Evolutionary conservation across 352 stramenopile genomes (phyloP).

Genomic region (Phytophthora boehmeriae): DNA sequence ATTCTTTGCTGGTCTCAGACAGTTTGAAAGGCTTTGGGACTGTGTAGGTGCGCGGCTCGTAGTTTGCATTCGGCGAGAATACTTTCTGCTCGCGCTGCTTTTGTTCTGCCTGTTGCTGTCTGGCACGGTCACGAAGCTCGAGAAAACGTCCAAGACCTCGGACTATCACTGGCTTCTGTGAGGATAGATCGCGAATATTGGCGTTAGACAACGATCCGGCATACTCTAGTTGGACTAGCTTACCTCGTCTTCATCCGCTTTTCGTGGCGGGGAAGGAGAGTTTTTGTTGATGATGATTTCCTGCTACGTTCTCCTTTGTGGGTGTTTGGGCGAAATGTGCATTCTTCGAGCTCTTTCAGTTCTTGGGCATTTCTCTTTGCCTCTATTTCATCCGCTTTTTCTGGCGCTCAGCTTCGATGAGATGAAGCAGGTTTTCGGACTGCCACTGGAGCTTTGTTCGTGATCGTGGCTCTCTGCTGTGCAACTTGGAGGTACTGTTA

Average conservation of each 20-base stretch:
- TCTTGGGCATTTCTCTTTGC: conserved; percentile 62
- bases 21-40: conserved; percentile 80
- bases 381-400: conserved; percentile 66
- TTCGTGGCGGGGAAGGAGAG: conserved; percentile 20
- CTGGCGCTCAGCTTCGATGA: conserved; percentile 66
- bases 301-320: conserved; percentile 22
- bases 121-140: conserved; percentile 73
- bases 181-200: background rate
- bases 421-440: conserved; percentile 69
- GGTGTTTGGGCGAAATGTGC: conserved; percentile 81
- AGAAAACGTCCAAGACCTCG: conserved; percentile 80
- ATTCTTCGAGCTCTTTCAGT: conserved; percentile 75
- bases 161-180: conserved; percentile 68
- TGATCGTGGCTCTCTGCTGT: conserved; percentile 25
- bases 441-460: conserved; percentile 47
- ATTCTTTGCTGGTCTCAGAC: conserved; percentile 61
- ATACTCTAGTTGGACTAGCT: conserved; percentile 1
- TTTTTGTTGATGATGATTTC: conserved; percentile 15
- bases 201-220: background rate
- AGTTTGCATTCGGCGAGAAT: conserved; percentile 57
- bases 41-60: conserved; percentile 78
- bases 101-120: conserved; percentile 66
- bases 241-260: conserved; percentile 16
- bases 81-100: conserved; percentile 67
- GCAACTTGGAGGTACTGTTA: conserved; percentile 55